Conservation (phyloP, 1,139 yeast genomes). For the Saccharomyces hybrid region DNA sequence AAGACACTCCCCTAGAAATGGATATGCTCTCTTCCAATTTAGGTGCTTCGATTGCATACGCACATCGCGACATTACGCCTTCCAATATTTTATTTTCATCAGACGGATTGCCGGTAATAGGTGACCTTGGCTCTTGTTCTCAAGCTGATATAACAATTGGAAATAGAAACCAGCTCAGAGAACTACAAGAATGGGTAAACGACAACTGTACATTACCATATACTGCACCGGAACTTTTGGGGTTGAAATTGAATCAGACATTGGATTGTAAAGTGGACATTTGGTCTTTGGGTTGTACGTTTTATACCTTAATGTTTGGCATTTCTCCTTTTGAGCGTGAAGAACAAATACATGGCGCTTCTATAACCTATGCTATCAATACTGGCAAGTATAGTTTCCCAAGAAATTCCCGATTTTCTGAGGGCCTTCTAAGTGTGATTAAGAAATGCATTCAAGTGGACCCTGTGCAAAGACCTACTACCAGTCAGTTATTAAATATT, state of each 20-base stretch:
- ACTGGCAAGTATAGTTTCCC: conserved; percentile 69
- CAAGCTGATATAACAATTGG: conserved; percentile 50
- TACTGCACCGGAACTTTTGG: conserved; percentile 84
- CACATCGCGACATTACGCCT: conserved; percentile 84
- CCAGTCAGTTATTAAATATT: conserved; percentile 38
- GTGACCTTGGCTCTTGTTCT: conserved; percentile 77
- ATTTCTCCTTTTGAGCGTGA: conserved; percentile 82
- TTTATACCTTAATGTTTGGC: conserved; percentile 71
- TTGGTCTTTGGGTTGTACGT: conserved; percentile 85
- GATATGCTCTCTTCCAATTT: conserved; percentile 12
- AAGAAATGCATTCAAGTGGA: conserved; percentile 53
- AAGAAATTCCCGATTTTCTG: conserved; percentile 43
- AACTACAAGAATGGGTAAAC: conserved; percentile 72
- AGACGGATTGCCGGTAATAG: conserved; percentile 68
- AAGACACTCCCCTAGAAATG: conserved; percentile 24
- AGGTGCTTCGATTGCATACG: conserved; percentile 44
- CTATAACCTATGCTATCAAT: conserved; percentile 65
- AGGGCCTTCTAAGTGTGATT: conserved; percentile 49
- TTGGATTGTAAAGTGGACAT: conserved; percentile 74
- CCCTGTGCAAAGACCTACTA: conserved; percentile 51
- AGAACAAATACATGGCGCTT: conserved; percentile 77
- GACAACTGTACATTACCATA: conserved; percentile 85
- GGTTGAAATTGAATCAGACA: conserved; percentile 55
- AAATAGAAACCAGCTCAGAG: conserved; percentile 63
- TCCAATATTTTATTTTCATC: conserved; percentile 77